Evolutionary conservation across 2,329 filamentous ascomycete genomes (phyloP).

Genomic region (Juglanconis oblonga): DNA sequence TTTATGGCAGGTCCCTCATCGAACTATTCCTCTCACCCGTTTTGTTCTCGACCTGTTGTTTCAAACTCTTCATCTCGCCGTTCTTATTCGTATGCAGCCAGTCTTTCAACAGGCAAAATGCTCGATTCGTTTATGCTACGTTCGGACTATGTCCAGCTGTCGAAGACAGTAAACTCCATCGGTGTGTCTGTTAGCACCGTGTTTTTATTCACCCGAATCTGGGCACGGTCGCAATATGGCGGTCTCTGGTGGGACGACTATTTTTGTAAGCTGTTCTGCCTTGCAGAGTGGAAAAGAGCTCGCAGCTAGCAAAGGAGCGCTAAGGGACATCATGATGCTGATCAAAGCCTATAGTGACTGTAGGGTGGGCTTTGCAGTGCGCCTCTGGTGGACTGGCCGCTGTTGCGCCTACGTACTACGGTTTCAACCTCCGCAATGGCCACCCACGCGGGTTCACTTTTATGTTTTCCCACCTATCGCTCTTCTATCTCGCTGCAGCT

Average conservation of each 20-base stretch:
- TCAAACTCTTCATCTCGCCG: too few species aligned
- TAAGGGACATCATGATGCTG: too few species aligned
- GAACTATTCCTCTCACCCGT: too few species aligned
- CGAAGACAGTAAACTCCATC: conserved; percentile 1
- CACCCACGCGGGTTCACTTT: neutral
- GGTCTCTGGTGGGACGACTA: conserved; percentile 12
- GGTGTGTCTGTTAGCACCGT: conserved; percentile 2
- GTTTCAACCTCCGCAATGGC: conserved; percentile 8
- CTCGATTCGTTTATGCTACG: conserved; percentile 3
- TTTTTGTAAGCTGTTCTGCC: neutral
- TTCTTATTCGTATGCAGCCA: too few species aligned
- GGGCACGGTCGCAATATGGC: conserved; percentile 1
- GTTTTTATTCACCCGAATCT: conserved; percentile 4
- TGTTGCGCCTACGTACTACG: neutral
- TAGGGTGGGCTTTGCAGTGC: neutral
- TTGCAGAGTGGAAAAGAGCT: neutral
- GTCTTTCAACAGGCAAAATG: neutral
- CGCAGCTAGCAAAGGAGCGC: too few species aligned
- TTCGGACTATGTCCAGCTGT: neutral
- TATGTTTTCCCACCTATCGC: neutral
- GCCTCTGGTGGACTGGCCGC: neutral
- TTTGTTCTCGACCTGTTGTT: too few species aligned
- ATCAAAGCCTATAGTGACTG: neutral
- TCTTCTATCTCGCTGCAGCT: neutral
- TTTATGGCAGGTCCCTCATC: too few species aligned